Evolutionary conservation across 1,139 yeast genomes (phyloP), one percentile per base, ranked within the genome.

Genomic region (Scheffersomyces illinoinensis): DNA sequence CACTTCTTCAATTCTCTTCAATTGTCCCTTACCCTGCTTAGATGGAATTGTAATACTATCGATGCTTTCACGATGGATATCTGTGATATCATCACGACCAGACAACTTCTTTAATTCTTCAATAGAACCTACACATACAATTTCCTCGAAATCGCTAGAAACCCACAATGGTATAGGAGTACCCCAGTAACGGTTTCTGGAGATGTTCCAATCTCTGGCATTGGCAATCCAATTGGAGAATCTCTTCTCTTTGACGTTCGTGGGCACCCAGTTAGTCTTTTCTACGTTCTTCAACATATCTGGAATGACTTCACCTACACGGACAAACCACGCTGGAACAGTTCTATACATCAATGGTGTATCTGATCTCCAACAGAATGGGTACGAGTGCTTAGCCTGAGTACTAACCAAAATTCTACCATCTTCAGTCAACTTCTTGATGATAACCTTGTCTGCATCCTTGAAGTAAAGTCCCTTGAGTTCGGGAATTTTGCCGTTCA

Each of bases 361-460:
- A 74, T 95, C 99, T 3, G 98, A 93, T 85, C 99, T 90, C 99
- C 99, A 95, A 81, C 99, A 95, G 89, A 95, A 95, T 69, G 99
- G 99, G 76, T 95, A 95, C 76, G 97, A 90, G 84, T 95, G 99
- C 81, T 88, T 88, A 64, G 95, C 82, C 81, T 95, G 98, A 54
- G 92, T 82, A 61, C 87, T 89, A 55, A 88, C 85, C 67, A 95
- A 81, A 53, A 96, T 68, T 68, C 90, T 85, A 56, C 97, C 98
- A 53, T 82, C 76, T 59, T 87, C 92, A 62, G 96, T 91, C 72
- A 95, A 83, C 66, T 83, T 78, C 78, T 93, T 93, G 75, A 95
- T 93, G 71, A 95, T 93, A 70, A 85, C 84, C 71, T 93, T 89
- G 77, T 95, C 99, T 54, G 98, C 98, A 72, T 93, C 98, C 81